These are phyloP conservation scores for Monosporascus cannonballus DNA, from an alignment of 2,329 filamentous ascomycete genomes.

Conservation along the genomic window DNA sequence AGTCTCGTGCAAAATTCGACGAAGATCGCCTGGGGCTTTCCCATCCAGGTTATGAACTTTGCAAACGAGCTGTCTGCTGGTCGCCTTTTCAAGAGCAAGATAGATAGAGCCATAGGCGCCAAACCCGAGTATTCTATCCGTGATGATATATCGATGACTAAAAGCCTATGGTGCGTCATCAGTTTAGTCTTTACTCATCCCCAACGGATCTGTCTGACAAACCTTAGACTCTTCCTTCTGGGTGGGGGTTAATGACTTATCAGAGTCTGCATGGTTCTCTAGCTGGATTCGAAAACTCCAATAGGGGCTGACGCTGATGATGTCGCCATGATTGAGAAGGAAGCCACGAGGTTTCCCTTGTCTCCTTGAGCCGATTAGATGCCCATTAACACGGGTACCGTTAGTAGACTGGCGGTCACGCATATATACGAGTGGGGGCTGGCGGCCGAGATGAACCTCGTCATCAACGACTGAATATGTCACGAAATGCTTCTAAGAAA, in stretches of 20 bases:
- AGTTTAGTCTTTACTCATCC: constrained; percentile 6
- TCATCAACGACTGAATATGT: constrained; percentile 50
- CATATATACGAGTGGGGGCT: constrained; percentile 42
- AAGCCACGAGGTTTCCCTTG: constrained; percentile 32
- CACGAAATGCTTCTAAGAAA: constrained; percentile 50
- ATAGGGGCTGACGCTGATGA: constrained; percentile 33
- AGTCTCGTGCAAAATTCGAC: constrained; percentile 41
- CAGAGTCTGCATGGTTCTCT: constrained; percentile 2
- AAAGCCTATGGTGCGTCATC: constrained; percentile 33
- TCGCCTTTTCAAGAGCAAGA: constrained; percentile 44
- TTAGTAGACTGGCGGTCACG: constrained; percentile 49
- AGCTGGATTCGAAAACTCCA: constrained; percentile 31
- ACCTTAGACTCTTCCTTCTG: constrained; percentile 32
- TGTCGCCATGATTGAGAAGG: constrained; percentile 45
- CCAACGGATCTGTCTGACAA: constrained; percentile 3
- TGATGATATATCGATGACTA: constrained; percentile 40
- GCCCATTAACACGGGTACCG: constrained; percentile 47
- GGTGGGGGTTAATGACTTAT: constrained; percentile 11
- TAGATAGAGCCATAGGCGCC: constrained; percentile 50
- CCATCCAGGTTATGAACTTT: constrained; percentile 53
- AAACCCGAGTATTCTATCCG: constrained; percentile 42
- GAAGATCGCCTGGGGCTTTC: constrained; percentile 20
- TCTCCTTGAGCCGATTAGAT: constrained; percentile 34
- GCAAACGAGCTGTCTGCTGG: constrained; percentile 59
- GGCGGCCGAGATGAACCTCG: constrained; percentile 18